These are phyloP conservation scores for Apiospora arundinis DNA, from an alignment of 2,329 filamentous ascomycete genomes.

Conservation along the genomic window DNA sequence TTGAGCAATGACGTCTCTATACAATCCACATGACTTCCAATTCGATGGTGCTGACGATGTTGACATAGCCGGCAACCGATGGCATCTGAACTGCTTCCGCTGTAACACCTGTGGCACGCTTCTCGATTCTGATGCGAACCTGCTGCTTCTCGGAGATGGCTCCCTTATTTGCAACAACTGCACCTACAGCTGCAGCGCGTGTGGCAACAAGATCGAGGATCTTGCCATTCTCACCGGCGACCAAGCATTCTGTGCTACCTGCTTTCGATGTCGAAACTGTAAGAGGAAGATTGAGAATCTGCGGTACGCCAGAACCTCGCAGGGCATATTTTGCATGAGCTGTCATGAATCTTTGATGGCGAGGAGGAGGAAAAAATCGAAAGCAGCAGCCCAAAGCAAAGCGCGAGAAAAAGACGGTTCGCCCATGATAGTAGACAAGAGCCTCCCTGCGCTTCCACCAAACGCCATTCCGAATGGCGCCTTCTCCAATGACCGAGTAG, in stretches of 20 bases:
- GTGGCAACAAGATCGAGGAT: conserved; percentile 97
- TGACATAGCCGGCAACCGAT: conserved; percentile 84
- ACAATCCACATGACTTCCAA: neutral
- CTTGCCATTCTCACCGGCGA: conserved; percentile 96
- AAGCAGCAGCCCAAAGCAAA: conserved; percentile 67
- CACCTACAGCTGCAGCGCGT: conserved; percentile 97
- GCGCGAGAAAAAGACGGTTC: conserved; percentile 67
- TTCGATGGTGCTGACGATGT: conserved; percentile 20
- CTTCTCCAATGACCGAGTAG: conserved; percentile 65
- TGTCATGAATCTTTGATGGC: conserved; percentile 98
- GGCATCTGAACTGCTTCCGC: conserved; percentile 98
- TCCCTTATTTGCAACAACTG: conserved; percentile 99
- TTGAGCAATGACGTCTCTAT: conserved; percentile 4
- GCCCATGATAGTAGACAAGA: conserved; percentile 84
- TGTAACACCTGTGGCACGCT: conserved; percentile 95
- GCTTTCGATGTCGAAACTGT: conserved; percentile 97
- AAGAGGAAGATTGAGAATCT: conserved; percentile 99
- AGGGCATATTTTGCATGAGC: conserved; percentile 99
- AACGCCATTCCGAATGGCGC: conserved; percentile 69
- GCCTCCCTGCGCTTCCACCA: conserved; percentile 86
- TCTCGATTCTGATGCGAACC: conserved; percentile 97
- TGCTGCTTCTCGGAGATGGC: conserved; percentile 94
- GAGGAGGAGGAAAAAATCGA: conserved; percentile 84
- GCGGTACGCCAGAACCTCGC: conserved; percentile 94
- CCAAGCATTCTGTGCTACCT: conserved; percentile 96